Base-by-base conservation (phyloP, 805 yeast genomes). In the Sugiyamaella mastotermitis region DNA sequence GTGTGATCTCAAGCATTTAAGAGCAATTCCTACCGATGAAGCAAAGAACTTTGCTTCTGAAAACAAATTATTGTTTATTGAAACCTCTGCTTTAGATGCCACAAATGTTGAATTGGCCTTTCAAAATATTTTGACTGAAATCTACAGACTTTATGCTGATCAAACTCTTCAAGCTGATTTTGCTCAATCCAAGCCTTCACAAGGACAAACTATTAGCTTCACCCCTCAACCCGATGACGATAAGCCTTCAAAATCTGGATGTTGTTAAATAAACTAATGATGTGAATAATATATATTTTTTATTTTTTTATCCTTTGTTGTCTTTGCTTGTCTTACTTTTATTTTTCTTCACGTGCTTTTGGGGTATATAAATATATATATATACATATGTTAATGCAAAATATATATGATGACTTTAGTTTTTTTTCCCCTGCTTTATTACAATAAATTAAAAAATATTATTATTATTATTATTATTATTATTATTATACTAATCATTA, bases 1-100 rank as follows among this genome's bases (percentile, higher is more conserved):
- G 69, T 86, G 95, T 45, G 98, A 90, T 65, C 71, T 90, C 61
- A 75, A 88, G 64, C 97, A 90, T 63, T 69, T 87, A 57, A 78
- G 98, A 56, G 96, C 96, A 0, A 95, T 92, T 15, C 95, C 97
- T 43, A 88, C 97, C 22, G 97, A 92, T 42, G 98, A 92, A 65
- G 98, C 97, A 43, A 83, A 80, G 64, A 83, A 81, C 56, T 88
- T 88, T 66, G 95, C 96, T 27, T 48, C 83, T 43, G 97, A 92
- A 64, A 88, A 92, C 67, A 84, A 77, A 60, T 71, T 92, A 53
- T 69, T 92, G 54, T 92, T 92, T 60, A 90, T 96, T 32, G 98
- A 92, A 69, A 94, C 97, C 11, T 81, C 94, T 45, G 98, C 55
- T 2, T 72, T 92, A 46, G 85, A 85, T 51, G 81, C 95, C 31